phyloP scores from a whole-genome alignment of 345 rosid genomes.

The Kernera saxatilis region DNA sequence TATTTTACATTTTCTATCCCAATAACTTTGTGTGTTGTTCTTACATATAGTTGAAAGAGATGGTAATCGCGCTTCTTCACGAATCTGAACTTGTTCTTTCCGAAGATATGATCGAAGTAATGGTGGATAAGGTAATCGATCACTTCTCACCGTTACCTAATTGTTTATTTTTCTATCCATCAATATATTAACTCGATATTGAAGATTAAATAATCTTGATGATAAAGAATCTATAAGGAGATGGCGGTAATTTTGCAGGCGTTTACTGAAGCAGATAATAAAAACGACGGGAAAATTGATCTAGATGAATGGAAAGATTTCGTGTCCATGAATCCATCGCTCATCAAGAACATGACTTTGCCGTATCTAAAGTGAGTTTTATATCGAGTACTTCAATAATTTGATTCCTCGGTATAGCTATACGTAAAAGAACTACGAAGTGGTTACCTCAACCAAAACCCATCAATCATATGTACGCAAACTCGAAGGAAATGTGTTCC shows the following conservation, averaged over 20 bases:
- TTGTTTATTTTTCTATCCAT: not conserved
- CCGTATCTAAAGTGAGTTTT: constrained; percentile 73
- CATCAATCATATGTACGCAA: not conserved
- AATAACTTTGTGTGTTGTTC: not conserved
- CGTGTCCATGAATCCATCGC: constrained; percentile 65
- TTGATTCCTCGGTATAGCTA: not conserved
- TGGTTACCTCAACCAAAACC: not conserved
- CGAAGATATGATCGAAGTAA: constrained; percentile 62
- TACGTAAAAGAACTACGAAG: not conserved
- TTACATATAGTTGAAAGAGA: constrained; percentile 60
- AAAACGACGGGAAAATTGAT: constrained; percentile 79
- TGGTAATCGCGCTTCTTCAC: constrained; percentile 87
- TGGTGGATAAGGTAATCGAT: constrained; percentile 62
- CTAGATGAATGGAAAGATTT: constrained; percentile 83
- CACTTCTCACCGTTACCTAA: not conserved
- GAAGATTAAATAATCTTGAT: not conserved
- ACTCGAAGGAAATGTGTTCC: no score
- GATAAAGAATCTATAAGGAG: not conserved
- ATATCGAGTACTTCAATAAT: not conserved
- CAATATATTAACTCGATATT: not conserved
- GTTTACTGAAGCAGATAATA: constrained; percentile 57
- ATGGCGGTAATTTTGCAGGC: constrained; percentile 40
- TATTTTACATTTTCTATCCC: not conserved
- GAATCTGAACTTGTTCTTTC: constrained; percentile 77
- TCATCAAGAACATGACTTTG: constrained; percentile 89